phyloP scores from a whole-genome alignment of 2,329 filamentous ascomycete genomes.

The Aspergillus novoparasiticus region DNA sequence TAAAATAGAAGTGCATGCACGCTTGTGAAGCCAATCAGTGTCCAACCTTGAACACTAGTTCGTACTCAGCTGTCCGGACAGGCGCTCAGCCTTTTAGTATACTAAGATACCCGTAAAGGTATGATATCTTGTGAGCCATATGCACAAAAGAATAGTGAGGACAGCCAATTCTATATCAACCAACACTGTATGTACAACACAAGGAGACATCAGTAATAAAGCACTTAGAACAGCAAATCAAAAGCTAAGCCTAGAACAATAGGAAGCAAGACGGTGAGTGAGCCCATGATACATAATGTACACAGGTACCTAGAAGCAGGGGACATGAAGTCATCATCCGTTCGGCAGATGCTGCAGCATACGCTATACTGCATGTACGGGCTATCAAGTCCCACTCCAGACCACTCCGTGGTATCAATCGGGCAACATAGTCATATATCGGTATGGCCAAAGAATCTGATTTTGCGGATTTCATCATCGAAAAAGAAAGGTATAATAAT shows the following conservation, averaged over 20 bases:
- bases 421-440: neutral
- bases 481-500: slow-evolving; percentile 20
- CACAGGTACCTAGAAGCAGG: neutral
- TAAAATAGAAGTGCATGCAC: neutral
- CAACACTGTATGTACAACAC: slow-evolving; percentile 17
- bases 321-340: neutral
- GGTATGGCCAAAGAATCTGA: neutral
- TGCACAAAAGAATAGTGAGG: neutral
- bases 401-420: neutral
- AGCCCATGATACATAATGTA: neutral
- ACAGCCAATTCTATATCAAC: slow-evolving; percentile 14
- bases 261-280: neutral
- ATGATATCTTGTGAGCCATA: neutral
- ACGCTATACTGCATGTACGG: neutral
- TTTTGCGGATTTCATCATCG: slow-evolving; percentile 12
- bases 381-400: neutral
- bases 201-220: neutral
- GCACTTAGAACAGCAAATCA: neutral
- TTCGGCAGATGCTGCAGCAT: neutral
- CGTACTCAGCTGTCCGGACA: neutral
- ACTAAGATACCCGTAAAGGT: neutral
- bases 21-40: neutral
- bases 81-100: neutral
- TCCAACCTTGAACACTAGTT: neutral
- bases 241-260: neutral